Percentiles rank a stretch among this genome's conserved stretches.
Evolutionary conservation across 2,329 filamentous ascomycete species (phyloP).

Genomic region (Blumeria graminis): DNA sequence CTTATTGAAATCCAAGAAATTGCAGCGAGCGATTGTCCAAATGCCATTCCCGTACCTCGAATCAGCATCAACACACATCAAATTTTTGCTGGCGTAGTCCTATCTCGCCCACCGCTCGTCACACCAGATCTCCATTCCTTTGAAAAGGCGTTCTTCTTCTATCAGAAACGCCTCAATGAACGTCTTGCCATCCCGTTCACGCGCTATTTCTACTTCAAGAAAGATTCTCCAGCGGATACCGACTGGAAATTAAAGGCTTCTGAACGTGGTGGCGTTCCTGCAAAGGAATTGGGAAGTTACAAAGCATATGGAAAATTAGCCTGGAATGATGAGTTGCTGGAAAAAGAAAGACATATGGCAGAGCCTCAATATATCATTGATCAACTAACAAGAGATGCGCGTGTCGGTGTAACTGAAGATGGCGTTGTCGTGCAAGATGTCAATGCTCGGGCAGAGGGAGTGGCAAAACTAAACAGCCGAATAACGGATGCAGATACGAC

Average conservation of each 20-base stretch:
- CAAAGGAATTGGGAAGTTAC: conserved; percentile 70
- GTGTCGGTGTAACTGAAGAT: conserved; percentile 23
- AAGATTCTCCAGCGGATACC: conserved; percentile 56
- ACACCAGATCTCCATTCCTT: conserved; percentile 68
- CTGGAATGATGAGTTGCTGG: conserved; percentile 80
- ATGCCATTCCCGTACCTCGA: no score
- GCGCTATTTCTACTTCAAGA: conserved; percentile 85
- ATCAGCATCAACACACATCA: conserved; percentile 9
- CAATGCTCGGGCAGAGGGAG: conserved; percentile 35
- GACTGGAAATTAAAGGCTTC: conserved; percentile 77
- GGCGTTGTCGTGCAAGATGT: conserved; percentile 39
- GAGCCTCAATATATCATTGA: conserved; percentile 30
- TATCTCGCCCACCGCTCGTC: conserved; percentile 70
- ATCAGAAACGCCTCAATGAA: conserved; percentile 92
- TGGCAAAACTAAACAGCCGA: conserved; percentile 47
- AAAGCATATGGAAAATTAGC: conserved; percentile 43
- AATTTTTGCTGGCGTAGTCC: conserved; percentile 45
- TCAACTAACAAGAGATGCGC: conserved; percentile 23
- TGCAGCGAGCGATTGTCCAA: no score
- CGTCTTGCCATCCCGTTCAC: conserved; percentile 70
- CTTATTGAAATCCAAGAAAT: no score
- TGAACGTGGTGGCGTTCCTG: conserved; percentile 47
- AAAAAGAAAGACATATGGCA: conserved; percentile 44
- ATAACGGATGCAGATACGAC: conserved; percentile 54
- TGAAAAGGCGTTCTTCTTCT: conserved; percentile 84